Evolutionary conservation across 257 asterid genomes (phyloP).

Genomic region (Solanum arcanum): DNA sequence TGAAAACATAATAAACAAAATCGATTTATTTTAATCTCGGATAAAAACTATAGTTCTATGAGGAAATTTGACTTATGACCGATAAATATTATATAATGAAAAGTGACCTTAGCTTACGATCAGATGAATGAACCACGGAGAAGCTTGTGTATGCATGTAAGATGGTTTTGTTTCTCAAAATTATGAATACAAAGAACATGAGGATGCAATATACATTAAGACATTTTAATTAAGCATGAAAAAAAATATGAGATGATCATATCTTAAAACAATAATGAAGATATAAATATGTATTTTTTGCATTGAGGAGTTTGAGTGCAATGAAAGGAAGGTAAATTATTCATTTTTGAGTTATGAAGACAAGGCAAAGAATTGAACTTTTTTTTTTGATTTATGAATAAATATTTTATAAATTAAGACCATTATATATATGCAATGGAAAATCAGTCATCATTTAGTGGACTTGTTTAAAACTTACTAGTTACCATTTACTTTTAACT

Average conservation of each 20-base stretch:
- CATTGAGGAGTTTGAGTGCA: conserved; percentile 13
- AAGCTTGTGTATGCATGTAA: neutral
- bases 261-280: neutral
- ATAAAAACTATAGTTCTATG: neutral
- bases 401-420: neutral
- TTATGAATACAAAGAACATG: neutral
- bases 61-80: neutral
- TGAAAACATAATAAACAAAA: neutral
- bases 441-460: conserved; percentile 6
- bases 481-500: conserved; percentile 30
- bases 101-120: neutral
- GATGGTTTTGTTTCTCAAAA: neutral
- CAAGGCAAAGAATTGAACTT: conserved; percentile 8
- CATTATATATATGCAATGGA: neutral
- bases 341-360: neutral
- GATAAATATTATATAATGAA: neutral
- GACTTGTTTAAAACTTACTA: conserved; percentile 15
- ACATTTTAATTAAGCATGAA: neutral
- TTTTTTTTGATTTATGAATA: neutral
- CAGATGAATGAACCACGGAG: neutral
- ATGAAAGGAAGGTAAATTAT: conserved; percentile 28
- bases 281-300: conserved; percentile 6
- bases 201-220: neutral
- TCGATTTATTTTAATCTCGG: neutral
- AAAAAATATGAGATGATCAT: neutral